Conservation (phyloP, 1,284 basidiomycete genomes). For the Lentinus polychrous region DNA sequence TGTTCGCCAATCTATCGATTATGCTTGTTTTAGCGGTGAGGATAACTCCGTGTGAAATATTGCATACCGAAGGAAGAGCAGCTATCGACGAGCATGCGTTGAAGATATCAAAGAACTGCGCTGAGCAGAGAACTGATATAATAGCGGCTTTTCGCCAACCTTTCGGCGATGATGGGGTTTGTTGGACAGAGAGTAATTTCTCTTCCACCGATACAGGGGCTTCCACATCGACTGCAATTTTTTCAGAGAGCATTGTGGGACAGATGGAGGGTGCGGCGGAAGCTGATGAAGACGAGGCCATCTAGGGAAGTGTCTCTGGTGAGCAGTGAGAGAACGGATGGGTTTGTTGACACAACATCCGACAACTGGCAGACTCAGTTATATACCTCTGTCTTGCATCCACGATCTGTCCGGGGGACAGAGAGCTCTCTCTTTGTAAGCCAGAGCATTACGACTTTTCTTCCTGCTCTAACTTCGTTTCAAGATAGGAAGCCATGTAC, state of each 20-base stretch:
- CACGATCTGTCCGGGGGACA: too few species aligned
- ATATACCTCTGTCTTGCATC: too few species aligned
- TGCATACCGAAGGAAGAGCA: conserved; percentile 9
- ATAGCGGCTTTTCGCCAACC: conserved; percentile 6
- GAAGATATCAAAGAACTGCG: conserved; percentile 12
- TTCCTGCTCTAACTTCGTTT: too few species aligned
- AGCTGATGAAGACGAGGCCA: too few species aligned
- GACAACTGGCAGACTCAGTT: too few species aligned
- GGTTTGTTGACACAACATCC: too few species aligned
- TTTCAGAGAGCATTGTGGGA: background rate
- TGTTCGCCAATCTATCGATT: conserved; percentile 3
- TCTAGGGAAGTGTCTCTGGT: too few species aligned
- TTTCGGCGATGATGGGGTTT: background rate
- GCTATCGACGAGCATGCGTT: conserved; percentile 9
- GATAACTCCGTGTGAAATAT: background rate
- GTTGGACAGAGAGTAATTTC: background rate
- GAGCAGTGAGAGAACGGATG: too few species aligned
- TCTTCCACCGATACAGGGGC: background rate
- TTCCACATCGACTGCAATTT: background rate
- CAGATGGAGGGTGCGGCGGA: background rate
- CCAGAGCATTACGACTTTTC: too few species aligned
- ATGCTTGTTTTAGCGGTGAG: background rate
- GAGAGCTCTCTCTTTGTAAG: too few species aligned
- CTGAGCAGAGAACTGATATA: conserved; percentile 7
- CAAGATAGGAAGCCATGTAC: too few species aligned